Evolutionary conservation across 495 filamentous ascomycete species (phyloP).

Genomic region (Aspergillus steynii): DNA sequence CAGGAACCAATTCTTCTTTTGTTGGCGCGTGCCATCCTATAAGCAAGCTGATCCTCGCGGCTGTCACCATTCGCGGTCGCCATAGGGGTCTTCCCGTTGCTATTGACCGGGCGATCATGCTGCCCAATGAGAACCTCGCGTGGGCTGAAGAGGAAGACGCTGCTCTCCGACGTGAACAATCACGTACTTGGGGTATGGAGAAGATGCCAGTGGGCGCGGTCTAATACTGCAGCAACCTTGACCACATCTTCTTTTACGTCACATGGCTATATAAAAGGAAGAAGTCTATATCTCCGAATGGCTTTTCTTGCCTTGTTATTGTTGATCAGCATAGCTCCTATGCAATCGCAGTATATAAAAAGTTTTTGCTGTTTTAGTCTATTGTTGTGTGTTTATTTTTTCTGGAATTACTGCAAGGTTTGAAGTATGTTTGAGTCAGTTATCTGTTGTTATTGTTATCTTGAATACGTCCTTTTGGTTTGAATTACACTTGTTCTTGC

Average conservation of each 20-base stretch:
- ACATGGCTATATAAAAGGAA: background rate
- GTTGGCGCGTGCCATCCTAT: constrained; percentile 68
- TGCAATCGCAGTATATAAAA: background rate
- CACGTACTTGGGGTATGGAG: constrained; percentile 26
- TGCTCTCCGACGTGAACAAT: constrained; percentile 38
- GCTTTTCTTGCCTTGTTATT: background rate
- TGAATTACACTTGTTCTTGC: background rate
- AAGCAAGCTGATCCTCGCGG: constrained; percentile 75
- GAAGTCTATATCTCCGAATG: background rate
- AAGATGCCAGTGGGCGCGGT: constrained; percentile 31
- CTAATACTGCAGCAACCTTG: constrained; percentile 16
- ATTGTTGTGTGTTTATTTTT: constrained; percentile 1
- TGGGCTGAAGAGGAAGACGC: constrained; percentile 64
- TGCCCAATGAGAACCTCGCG: constrained; percentile 62
- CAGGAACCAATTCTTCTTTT: constrained; percentile 68
- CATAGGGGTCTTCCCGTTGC: constrained; percentile 81
- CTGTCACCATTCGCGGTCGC: constrained; percentile 75
- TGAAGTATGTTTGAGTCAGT: background rate
- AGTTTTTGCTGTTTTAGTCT: constrained; percentile 4
- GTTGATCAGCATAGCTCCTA: background rate
- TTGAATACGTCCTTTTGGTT: background rate
- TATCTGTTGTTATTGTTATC: background rate
- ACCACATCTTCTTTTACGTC: background rate
- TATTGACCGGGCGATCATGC: constrained; percentile 73
- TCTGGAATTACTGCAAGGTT: background rate